Conservation (phyloP, 257 asterid species). For the Solanum habrochaites region DNA sequence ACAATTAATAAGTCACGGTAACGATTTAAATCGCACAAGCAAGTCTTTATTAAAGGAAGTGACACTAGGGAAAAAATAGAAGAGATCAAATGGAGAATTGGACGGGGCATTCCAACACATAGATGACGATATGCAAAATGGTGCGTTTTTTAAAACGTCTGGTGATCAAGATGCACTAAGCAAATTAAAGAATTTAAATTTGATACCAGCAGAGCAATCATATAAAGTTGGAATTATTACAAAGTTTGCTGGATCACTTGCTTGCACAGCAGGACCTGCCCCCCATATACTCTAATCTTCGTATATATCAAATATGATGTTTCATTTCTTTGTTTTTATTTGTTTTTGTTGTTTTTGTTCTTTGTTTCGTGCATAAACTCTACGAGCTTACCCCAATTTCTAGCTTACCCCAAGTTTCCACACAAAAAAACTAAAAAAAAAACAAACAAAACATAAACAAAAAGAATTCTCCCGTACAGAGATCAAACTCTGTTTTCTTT, state of each 20-base stretch:
- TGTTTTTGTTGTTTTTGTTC: too few relatives aligned
- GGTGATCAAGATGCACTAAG: slow-evolving; percentile 18
- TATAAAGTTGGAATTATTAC: slow-evolving; percentile 16
- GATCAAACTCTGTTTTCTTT: too few relatives aligned
- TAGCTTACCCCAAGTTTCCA: too few relatives aligned
- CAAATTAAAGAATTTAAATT: slow-evolving; percentile 11
- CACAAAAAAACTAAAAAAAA: too few relatives aligned
- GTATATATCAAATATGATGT: too few relatives aligned
- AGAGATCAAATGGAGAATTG: slow-evolving; percentile 33
- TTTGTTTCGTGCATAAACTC: too few relatives aligned
- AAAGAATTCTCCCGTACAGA: too few relatives aligned
- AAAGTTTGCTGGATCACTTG: slow-evolving; percentile 25
- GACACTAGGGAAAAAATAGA: slow-evolving; percentile 17
- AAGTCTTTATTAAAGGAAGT: slow-evolving; percentile 5
- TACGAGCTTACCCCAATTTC: too few relatives aligned
- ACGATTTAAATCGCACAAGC: slow-evolving; percentile 48
- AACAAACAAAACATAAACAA: too few relatives aligned
- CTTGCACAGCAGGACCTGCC: slow-evolving; percentile 17
- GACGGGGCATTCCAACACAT: slow-evolving; percentile 51
- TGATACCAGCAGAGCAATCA: slow-evolving; percentile 9
- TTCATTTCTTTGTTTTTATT: too few relatives aligned
- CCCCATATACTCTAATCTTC: too few relatives aligned
- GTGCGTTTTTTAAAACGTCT: slow-evolving; percentile 36
- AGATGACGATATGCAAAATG: slow-evolving; percentile 33
- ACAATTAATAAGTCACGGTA: slow-evolving; percentile 65